Conservation (phyloP, 306 rosid genomes). For the Cicer arietinum region DNA sequence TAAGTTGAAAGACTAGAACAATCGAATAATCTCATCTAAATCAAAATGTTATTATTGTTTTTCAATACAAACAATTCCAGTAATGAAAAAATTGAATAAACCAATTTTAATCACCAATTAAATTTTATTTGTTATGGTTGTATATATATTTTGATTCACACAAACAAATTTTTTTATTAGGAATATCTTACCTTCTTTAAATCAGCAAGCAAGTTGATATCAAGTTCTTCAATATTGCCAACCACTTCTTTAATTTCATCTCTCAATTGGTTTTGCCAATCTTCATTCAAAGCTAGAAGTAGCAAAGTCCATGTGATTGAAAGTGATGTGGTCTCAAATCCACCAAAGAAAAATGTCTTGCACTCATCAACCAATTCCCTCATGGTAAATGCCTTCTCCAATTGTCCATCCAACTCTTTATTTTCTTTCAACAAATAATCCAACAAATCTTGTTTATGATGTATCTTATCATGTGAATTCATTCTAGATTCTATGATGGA, state of each 20-base stretch:
- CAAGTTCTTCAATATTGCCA: constrained; percentile 47
- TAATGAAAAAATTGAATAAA: no score
- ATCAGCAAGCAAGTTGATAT: constrained; percentile 56
- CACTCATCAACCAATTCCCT: constrained; percentile 75
- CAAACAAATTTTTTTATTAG: background rate
- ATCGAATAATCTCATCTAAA: no score
- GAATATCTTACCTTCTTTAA: constrained; percentile 62
- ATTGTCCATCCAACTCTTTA: constrained; percentile 33
- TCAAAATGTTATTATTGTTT: no score
- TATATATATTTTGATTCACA: background rate
- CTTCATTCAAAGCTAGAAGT: constrained; percentile 64
- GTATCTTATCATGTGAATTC: constrained; percentile 32
- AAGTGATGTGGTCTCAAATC: constrained; percentile 85
- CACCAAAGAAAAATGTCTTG: constrained; percentile 86
- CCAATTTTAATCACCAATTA: no score
- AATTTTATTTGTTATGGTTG: no score
- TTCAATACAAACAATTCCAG: no score
- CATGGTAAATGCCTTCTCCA: constrained; percentile 44
- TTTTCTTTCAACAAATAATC: constrained; percentile 59
- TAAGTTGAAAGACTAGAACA: no score
- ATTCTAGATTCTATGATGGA: constrained; percentile 52
- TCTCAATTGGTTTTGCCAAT: constrained; percentile 81
- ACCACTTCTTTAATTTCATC: no score
- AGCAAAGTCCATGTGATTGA: constrained; percentile 79
- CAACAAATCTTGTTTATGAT: constrained; percentile 57